phyloP scores from a whole-genome alignment of 495 filamentous ascomycete genomes.

The Jackrogersella minutella region DNA sequence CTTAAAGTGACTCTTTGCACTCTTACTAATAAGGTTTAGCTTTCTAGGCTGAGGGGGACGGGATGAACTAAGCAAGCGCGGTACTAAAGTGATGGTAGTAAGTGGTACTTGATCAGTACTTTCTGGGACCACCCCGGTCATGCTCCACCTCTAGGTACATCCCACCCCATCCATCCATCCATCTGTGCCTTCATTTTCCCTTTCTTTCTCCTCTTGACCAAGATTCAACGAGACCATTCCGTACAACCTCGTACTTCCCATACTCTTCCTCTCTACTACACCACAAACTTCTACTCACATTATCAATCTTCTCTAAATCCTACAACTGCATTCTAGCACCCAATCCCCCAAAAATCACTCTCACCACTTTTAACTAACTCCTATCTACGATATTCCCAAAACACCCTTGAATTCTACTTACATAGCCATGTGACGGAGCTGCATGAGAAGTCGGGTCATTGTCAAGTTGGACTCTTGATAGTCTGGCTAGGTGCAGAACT shows the following conservation, averaged over 20 bases:
- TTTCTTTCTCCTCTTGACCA: constrained; percentile 45
- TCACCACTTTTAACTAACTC: too few species aligned
- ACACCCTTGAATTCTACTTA: constrained; percentile 3
- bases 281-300: constrained; percentile 16
- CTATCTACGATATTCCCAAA: too few species aligned
- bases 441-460: constrained; percentile 46
- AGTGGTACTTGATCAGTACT: constrained; percentile 23
- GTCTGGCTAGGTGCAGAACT: constrained; percentile 47
- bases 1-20: constrained; percentile 18
- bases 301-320: not conserved
- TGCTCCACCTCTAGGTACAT: constrained; percentile 44
- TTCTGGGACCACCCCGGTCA: constrained; percentile 42
- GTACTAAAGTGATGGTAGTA: constrained; percentile 9
- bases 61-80: constrained; percentile 31
- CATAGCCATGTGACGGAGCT: constrained; percentile 47
- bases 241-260: constrained; percentile 42
- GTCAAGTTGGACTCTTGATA: constrained; percentile 46
- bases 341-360: not conserved
- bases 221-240: constrained; percentile 37
- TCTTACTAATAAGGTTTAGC: constrained; percentile 34
- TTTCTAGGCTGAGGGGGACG: constrained; percentile 26
- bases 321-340: not conserved
- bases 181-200: constrained; percentile 45
- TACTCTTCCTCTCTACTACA: constrained; percentile 19
- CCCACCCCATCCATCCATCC: constrained; percentile 41